phyloP scores from a whole-genome alignment of 805 yeast genomes.

The Teunomyces pallodes region DNA sequence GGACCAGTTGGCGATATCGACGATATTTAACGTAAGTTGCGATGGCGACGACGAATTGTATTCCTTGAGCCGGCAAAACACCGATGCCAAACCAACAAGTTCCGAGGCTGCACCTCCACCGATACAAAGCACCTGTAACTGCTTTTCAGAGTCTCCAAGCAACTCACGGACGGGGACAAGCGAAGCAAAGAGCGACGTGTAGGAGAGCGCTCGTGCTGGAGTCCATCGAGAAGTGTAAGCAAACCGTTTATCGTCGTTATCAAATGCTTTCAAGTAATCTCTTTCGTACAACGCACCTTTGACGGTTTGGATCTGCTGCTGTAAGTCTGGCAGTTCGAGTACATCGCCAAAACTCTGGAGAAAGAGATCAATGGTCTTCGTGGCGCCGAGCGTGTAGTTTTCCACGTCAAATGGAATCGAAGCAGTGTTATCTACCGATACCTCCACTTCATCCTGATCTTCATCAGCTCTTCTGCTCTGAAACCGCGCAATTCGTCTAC shows the following conservation, averaged over 20 bases:
- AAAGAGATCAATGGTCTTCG: slow-evolving; percentile 37
- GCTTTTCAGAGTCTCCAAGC: slow-evolving; percentile 28
- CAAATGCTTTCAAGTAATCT: slow-evolving; percentile 70
- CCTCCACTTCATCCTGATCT: slow-evolving; percentile 1
- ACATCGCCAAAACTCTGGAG: slow-evolving; percentile 29
- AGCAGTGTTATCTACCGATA: slow-evolving; percentile 11
- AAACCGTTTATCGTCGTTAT: slow-evolving; percentile 55
- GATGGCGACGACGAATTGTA: slow-evolving; percentile 30
- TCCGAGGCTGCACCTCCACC: slow-evolving; percentile 95
- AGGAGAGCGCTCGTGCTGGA: slow-evolving; percentile 76
- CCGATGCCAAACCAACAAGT: slow-evolving; percentile 59
- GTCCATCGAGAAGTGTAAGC: slow-evolving; percentile 88
- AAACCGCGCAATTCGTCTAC: slow-evolving; percentile 31
- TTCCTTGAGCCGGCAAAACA: slow-evolving; percentile 46
- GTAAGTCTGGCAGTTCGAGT: slow-evolving; percentile 34
- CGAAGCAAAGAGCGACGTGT: slow-evolving; percentile 61
- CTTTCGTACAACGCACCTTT: slow-evolving; percentile 69
- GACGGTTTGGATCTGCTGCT: slow-evolving; percentile 58
- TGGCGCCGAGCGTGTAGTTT: slow-evolving; percentile 27
- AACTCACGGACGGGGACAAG: slow-evolving; percentile 41
- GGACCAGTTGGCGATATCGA: slow-evolving; percentile 82
- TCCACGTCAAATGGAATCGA: slow-evolving; percentile 34
- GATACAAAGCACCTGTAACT: slow-evolving; percentile 52
- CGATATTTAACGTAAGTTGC: slow-evolving; percentile 46
- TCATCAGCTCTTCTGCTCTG: slow-evolving; percentile 19